Base-by-base conservation (phyloP, 345 rosid species). In the Citrus australasica region DNA sequence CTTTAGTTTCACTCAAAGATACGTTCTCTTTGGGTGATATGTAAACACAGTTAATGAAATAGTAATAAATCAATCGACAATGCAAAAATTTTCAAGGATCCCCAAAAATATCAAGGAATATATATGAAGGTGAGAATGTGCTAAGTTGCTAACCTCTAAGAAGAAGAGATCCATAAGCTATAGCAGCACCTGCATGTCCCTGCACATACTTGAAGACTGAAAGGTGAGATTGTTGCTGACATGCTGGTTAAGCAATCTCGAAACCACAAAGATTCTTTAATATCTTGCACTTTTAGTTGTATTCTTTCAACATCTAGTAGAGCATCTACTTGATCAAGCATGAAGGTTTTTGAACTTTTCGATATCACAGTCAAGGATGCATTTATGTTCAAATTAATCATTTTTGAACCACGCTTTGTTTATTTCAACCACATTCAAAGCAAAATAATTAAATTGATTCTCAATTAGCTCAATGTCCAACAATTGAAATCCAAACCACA, bases 161-260 rank as follows among this genome's bases (percentile, higher is more conserved):
- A 77, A 95, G 90, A 79, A 93, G 98, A 75, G 98, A 88, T 80
- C 98, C 98, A 86, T 91, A 91, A 24, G 93, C 96, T 72, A 92
- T 73, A 25, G 98, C 97, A 46, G 98, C 98, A 84, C 95, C 98
- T 25, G 92, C 86, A 87, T 95, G 98, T 72, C 98, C 96, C 94
- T 95, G 89, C 84, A 84, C 16, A 60, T 42, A 58, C 71, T 68
- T 77, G 32, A 70, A 69, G 37, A 59, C n/a, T 71, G 60, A 63
- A 46, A 61, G 65, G 40, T 79, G 46, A 74, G 64, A 53, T 74
- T 13, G 22, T 7, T 4, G 64, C 33, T 10, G 13, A 62, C 42
- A 11, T 53, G 42, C 21, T 28, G 17, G 28, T 21, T 61, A 74
- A 72, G 51, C 10, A 72, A 25, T 64, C 51, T 10, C 22, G 0